phyloP scores from a whole-genome alignment of 2,329 filamentous ascomycete genomes.

The Hymenotorrendiella dingleyae region DNA sequence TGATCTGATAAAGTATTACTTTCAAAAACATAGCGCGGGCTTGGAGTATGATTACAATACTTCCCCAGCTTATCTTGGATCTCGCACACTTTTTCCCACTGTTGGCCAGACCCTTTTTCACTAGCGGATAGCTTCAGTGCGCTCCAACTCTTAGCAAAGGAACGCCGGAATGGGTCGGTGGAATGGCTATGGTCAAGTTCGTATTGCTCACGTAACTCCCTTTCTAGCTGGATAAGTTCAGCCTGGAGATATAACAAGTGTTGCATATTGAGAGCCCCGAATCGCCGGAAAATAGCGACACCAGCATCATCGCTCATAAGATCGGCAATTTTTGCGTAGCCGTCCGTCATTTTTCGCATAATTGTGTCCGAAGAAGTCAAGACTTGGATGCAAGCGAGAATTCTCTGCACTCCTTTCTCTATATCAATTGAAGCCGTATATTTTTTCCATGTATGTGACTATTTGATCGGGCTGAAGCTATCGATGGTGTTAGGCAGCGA shows the following conservation, averaged over 20 bases:
- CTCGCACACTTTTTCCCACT: slow-evolving; percentile 1
- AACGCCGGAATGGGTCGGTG: not conserved
- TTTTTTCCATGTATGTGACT: too few relatives aligned
- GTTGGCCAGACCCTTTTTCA: not conserved
- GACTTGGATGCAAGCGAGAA: too few relatives aligned
- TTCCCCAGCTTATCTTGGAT: not conserved
- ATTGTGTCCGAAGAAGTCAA: not conserved
- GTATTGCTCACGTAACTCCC: not conserved
- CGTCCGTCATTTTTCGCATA: too few relatives aligned
- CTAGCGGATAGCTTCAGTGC: not conserved
- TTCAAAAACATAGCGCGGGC: not conserved
- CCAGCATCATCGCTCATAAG: slow-evolving; percentile 1
- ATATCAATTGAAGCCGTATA: too few relatives aligned
- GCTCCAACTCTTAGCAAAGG: not conserved
- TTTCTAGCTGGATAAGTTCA: not conserved
- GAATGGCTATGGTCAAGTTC: not conserved
- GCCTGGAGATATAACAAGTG: slow-evolving; percentile 2
- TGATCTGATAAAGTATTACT: not conserved
- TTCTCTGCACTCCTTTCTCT: too few relatives aligned
- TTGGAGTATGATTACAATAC: not conserved
- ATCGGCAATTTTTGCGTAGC: slow-evolving; percentile 1
- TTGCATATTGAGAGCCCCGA: not conserved
- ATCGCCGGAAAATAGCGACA: not conserved
- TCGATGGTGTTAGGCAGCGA: not conserved
- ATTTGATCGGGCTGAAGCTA: too few relatives aligned